These are phyloP conservation scores for Penicillium griseofulvum DNA, from an alignment of 2,329 filamentous ascomycete genomes.

Conservation along the genomic window DNA sequence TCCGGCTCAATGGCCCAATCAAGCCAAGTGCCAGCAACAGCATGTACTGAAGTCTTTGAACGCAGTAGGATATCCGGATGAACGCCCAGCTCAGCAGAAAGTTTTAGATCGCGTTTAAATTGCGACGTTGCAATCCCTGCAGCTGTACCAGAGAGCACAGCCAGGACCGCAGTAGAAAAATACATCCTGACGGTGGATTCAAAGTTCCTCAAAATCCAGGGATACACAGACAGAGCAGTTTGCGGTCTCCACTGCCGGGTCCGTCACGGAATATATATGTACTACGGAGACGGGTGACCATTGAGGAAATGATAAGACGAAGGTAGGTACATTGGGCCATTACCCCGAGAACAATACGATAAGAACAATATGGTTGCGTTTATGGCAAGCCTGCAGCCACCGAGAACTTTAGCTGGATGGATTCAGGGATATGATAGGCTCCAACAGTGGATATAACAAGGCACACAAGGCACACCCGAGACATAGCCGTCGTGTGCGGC, in stretches of 20 bases:
- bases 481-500: slow-evolving; percentile 12
- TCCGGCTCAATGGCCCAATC: neutral
- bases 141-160: slow-evolving; percentile 10
- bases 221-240: neutral
- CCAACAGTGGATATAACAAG: neutral
- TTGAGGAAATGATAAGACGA: too few relatives aligned
- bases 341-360: slow-evolving; percentile 11
- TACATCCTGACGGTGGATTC: slow-evolving; percentile 7
- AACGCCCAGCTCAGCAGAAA: slow-evolving; percentile 20
- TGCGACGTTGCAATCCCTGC: neutral
- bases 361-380: slow-evolving; percentile 18
- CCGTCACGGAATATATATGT: slow-evolving; percentile 6
- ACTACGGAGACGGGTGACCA: neutral
- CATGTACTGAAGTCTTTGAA: slow-evolving; percentile 4
- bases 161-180: slow-evolving; percentile 3
- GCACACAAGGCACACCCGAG: slow-evolving; percentile 5
- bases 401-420: neutral
- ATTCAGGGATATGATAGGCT: slow-evolving; percentile 1
- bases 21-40: neutral
- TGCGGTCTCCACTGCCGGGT: neutral
- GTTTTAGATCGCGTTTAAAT: slow-evolving; percentile 15
- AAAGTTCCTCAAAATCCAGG: neutral
- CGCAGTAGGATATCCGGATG: slow-evolving; percentile 13
- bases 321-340: neutral
- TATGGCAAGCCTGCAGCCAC: slow-evolving; percentile 2